phyloP scores from a whole-genome alignment of 805 yeast species.

The Debaryomyces hansenii region DNA sequence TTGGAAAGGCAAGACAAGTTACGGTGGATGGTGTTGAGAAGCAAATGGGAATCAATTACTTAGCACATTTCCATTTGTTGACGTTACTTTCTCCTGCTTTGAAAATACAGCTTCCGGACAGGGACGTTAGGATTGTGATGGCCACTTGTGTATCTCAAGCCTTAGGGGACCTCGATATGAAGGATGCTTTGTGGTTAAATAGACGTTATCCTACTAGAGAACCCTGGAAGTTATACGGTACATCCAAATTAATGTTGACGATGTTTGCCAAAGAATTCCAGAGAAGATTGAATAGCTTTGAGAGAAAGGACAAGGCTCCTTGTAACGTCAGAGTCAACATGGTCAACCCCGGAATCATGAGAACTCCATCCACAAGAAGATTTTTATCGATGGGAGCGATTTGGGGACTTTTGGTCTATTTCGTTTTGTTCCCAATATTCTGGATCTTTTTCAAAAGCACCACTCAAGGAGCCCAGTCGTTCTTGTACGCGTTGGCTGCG shows the following conservation, averaged over 20 bases:
- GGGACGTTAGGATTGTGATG: conserved; percentile 85
- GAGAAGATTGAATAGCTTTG: conserved; percentile 54
- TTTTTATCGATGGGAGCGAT: conserved; percentile 75
- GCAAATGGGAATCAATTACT: conserved; percentile 81
- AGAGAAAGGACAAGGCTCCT: conserved; percentile 71
- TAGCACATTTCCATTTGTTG: conserved; percentile 77
- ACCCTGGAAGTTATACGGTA: conserved; percentile 80
- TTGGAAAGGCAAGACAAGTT: conserved; percentile 60
- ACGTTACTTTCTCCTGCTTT: conserved; percentile 81
- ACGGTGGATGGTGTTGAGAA: conserved; percentile 82
- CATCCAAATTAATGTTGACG: conserved; percentile 74
- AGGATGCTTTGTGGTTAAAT: conserved; percentile 61
- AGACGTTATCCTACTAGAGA: conserved; percentile 55
- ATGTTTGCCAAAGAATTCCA: conserved; percentile 81
- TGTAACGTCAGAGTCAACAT: conserved; percentile 67
- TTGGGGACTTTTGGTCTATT: conserved; percentile 55
- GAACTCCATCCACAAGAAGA: conserved; percentile 83
- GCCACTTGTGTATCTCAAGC: conserved; percentile 79
- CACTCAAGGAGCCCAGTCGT: conserved; percentile 75
- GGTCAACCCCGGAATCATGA: conserved; percentile 90
- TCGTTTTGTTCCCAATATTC: conserved; percentile 76
- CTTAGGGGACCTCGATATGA: conserved; percentile 65
- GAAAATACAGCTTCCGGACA: conserved; percentile 87
- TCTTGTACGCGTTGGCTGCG: conserved; percentile 65
- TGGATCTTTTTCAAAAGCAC: conserved; percentile 80